Evolutionary conservation across 1,284 basidiomycete species (phyloP).

Genomic region (Puccinia coronata): DNA sequence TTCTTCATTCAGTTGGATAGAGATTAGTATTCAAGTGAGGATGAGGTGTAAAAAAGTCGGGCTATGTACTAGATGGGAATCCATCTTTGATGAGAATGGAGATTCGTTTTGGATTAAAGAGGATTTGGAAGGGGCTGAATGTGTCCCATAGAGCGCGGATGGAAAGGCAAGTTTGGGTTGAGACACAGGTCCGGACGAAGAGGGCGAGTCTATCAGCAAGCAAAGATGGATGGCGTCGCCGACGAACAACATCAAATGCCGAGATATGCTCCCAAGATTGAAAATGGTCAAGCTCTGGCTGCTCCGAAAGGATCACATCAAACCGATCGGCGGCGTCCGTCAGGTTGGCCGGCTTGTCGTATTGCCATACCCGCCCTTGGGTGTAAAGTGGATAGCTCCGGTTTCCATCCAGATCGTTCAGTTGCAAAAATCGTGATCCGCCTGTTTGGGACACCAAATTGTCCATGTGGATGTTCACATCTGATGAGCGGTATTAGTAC

Average conservation of each 20-base stretch:
- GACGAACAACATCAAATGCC: conserved; percentile 13
- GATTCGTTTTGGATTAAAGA: not conserved
- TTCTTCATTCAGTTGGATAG: no score
- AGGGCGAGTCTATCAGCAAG: not conserved
- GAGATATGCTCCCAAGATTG: not conserved
- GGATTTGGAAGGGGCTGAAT: not conserved
- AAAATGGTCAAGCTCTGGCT: not conserved
- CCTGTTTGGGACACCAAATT: conserved; percentile 36
- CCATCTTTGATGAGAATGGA: not conserved
- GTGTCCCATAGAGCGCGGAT: not conserved
- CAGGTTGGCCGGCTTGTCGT: conserved; percentile 14
- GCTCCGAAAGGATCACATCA: conserved; percentile 21
- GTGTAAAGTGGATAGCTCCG: not conserved
- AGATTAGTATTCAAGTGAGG: not conserved
- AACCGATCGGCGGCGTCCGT: not conserved
- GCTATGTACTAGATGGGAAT: not conserved
- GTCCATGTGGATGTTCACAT: conserved; percentile 21
- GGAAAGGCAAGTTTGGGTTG: not conserved
- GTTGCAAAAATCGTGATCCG: conserved; percentile 37
- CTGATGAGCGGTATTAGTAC: not conserved
- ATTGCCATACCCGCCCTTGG: not conserved
- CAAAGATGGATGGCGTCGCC: not conserved
- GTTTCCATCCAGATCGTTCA: conserved; percentile 16
- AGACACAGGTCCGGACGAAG: not conserved
- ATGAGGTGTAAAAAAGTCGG: not conserved